These are phyloP conservation scores for Candida gorgasii DNA, from an alignment of 805 yeast species.

Conservation along the genomic window DNA sequence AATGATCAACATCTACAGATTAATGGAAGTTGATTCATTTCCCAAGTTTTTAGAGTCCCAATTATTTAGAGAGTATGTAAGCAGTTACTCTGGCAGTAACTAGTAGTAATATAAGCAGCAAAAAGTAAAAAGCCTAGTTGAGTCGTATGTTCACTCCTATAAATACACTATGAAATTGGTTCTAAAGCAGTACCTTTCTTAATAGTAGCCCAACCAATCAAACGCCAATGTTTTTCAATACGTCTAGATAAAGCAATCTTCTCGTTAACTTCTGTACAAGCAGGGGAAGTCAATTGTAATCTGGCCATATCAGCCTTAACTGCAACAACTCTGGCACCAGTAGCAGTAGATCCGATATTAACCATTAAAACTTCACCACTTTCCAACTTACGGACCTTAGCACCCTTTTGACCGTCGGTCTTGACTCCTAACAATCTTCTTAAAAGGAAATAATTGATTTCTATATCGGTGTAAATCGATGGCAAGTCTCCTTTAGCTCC, in stretches of 20 bases:
- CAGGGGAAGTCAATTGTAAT: slow-evolving; percentile 93
- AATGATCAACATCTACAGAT: slow-evolving; percentile 47
- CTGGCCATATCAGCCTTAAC: slow-evolving; percentile 99
- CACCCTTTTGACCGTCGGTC: slow-evolving; percentile 91
- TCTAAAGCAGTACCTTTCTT: slow-evolving; percentile 90
- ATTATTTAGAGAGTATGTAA: slow-evolving; percentile 10
- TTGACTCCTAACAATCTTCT: slow-evolving; percentile 98
- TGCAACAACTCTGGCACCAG: slow-evolving; percentile 98
- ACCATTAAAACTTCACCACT: slow-evolving; percentile 97
- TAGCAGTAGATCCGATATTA: slow-evolving; percentile 97
- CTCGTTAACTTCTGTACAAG: slow-evolving; percentile 97
- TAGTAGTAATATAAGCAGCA: no score
- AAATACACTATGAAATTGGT: slow-evolving; percentile 50
- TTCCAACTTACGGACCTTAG: slow-evolving; percentile 93
- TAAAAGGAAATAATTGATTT: slow-evolving; percentile 92
- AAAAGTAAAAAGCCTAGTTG: no score
- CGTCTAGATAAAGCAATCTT: slow-evolving; percentile 98
- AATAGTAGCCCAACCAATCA: slow-evolving; percentile 99
- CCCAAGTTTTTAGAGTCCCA: slow-evolving; percentile 56
- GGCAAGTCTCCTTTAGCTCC: slow-evolving; percentile 97
- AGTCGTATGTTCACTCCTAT: no score
- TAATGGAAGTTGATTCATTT: slow-evolving; percentile 74
- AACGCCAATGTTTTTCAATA: slow-evolving; percentile 99
- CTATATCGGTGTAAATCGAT: slow-evolving; percentile 94
- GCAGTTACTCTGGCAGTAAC: no score